These are phyloP conservation scores for Drosera capensis DNA, from an alignment of 148 eudicot species.

Conservation along the genomic window DNA sequence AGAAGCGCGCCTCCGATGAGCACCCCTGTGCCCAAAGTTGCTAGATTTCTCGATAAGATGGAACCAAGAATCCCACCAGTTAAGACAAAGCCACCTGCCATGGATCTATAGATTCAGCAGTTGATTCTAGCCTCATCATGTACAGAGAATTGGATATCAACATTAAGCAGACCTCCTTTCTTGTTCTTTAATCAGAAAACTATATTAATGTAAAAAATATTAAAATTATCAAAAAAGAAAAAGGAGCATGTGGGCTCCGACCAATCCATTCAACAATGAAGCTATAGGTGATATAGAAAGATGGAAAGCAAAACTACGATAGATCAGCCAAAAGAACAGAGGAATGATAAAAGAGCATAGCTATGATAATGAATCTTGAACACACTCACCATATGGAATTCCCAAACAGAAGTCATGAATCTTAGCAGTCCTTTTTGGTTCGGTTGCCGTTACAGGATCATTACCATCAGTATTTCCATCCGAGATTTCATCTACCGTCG, in stretches of 20 bases:
- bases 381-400: slow-evolving; percentile 81
- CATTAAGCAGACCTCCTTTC: too few species aligned
- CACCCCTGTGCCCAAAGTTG: slow-evolving; percentile 42
- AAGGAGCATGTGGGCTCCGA: too few species aligned
- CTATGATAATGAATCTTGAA: background rate
- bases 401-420: slow-evolving; percentile 91
- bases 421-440: slow-evolving; percentile 44
- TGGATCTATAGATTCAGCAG: slow-evolving; percentile 7
- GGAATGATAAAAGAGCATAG: background rate
- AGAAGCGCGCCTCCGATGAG: slow-evolving; percentile 70
- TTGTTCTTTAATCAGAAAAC: too few species aligned
- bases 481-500: slow-evolving; percentile 20
- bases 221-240: too few species aligned
- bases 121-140: background rate
- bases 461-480: slow-evolving; percentile 20
- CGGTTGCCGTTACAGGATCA: slow-evolving; percentile 25
- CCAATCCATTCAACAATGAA: too few species aligned
- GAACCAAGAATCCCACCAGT: slow-evolving; percentile 67
- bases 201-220: too few species aligned
- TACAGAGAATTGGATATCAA: too few species aligned
- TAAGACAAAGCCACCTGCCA: slow-evolving; percentile 67
- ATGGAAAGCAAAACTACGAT: too few species aligned
- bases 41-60: slow-evolving; percentile 46
- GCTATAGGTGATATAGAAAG: too few species aligned
- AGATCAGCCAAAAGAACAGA: too few species aligned